Percentiles rank a stretch among this genome's conserved stretches.
Evolutionary conservation across 2,329 filamentous ascomycete species (phyloP).

Genomic region (Cladosporium velox): DNA sequence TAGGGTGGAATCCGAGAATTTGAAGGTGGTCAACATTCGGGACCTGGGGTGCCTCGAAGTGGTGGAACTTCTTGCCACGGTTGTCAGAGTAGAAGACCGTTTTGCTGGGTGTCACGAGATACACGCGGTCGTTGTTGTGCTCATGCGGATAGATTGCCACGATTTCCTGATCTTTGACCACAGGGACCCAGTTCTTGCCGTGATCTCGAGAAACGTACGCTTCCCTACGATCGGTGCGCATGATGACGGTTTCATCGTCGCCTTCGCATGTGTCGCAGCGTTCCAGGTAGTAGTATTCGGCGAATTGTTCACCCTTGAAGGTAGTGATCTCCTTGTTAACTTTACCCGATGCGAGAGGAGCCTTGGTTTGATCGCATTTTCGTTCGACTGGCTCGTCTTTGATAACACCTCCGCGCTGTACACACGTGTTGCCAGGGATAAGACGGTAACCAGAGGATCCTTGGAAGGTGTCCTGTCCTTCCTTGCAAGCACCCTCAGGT

Average conservation of each 20-base stretch:
- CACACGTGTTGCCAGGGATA: constrained; percentile 68
- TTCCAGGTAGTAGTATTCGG: constrained; percentile 74
- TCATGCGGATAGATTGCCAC: constrained; percentile 72
- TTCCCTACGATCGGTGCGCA: constrained; percentile 59
- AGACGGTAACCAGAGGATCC: constrained; percentile 89
- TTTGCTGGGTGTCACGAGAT: constrained; percentile 72
- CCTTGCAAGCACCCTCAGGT: constrained; percentile 74
- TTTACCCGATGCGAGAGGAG: constrained; percentile 63
- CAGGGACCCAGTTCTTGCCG: constrained; percentile 78
- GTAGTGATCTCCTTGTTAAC: constrained; percentile 61
- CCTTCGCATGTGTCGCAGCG: constrained; percentile 58
- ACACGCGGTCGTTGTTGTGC: constrained; percentile 82
- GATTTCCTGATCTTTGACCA: constrained; percentile 70
- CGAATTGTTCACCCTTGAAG: constrained; percentile 63
- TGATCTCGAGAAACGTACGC: constrained; percentile 81
- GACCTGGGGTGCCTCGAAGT: constrained; percentile 69
- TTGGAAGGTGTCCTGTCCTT: constrained; percentile 71
- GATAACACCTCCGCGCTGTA: constrained; percentile 41
- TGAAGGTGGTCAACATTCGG: constrained; percentile 54
- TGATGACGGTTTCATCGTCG: constrained; percentile 71
- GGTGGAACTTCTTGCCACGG: constrained; percentile 71
- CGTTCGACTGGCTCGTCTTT: constrained; percentile 62
- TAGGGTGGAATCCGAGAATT: constrained; percentile 78
- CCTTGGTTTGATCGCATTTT: constrained; percentile 67
- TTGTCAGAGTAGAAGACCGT: constrained; percentile 79